Evolutionary conservation across 2,329 filamentous ascomycete genomes (phyloP).

Genomic region (Pseudomassariella vexata): DNA sequence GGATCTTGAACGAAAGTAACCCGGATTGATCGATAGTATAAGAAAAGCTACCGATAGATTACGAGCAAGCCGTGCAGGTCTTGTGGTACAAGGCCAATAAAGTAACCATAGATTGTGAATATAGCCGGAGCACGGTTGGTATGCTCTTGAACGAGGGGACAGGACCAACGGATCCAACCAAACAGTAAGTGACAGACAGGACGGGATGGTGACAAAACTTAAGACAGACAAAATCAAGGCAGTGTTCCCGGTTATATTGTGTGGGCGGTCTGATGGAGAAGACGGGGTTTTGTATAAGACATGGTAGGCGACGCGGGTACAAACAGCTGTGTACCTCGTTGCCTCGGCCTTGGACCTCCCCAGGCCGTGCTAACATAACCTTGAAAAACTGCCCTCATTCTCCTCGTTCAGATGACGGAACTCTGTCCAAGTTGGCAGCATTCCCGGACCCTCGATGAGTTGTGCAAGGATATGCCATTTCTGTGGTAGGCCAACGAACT

Average conservation of each 20-base stretch:
- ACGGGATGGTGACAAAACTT: slow-evolving; percentile 3
- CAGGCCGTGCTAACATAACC: too few species aligned
- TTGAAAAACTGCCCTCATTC: too few species aligned
- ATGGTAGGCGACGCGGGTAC: slow-evolving; percentile 10
- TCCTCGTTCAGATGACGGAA: too few species aligned
- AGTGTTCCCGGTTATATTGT: not conserved
- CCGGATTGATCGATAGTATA: slow-evolving; percentile 1
- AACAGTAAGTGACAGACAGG: slow-evolving; percentile 7
- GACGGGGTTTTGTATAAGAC: slow-evolving; percentile 8
- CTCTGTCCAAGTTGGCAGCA: too few species aligned
- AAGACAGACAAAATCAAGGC: slow-evolving; percentile 1
- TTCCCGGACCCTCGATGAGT: too few species aligned
- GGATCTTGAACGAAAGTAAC: too few species aligned
- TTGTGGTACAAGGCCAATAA: slow-evolving; percentile 15
- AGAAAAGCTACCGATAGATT: slow-evolving; percentile 11
- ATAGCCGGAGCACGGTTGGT: slow-evolving; percentile 19
- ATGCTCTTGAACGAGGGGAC: slow-evolving; percentile 17
- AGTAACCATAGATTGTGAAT: slow-evolving; percentile 14
- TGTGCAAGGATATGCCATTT: too few species aligned
- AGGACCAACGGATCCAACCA: slow-evolving; percentile 13
- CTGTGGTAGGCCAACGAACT: too few species aligned
- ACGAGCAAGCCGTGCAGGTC: slow-evolving; percentile 17
- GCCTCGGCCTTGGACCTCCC: too few species aligned
- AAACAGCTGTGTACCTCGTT: too few species aligned
- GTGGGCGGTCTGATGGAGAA: slow-evolving; percentile 1